Base-by-base conservation (phyloP, 352 stramenopile genomes). In the Globisporangium takayamanum region DNA sequence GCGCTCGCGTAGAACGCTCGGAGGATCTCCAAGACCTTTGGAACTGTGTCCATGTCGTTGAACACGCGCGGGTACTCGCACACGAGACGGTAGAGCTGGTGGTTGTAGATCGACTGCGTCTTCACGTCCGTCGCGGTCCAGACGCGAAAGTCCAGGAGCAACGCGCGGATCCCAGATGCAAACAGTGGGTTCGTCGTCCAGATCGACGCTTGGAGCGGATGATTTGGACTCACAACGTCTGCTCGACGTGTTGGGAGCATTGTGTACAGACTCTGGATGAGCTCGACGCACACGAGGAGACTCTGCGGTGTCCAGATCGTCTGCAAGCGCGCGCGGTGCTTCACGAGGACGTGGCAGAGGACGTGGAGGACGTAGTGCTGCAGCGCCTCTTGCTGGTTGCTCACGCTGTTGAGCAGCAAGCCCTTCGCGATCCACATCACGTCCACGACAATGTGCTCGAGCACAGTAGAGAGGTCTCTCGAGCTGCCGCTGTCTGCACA, bases 111-210 rank as follows among this genome's bases (percentile, higher is more conserved):
- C 5, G 81, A 91, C 61, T 92, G 84, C 1, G 78, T 86, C 60
- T 89, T 94, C 46, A 68, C 89, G 52, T 78, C 74, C 11, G 80
- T 69, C 25, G 63, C 59, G 12, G 69, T 70, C 84, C 84, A 94
- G 10, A 90, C 22, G 4, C 77, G 69, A 51, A 83, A 91, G 58
- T 94, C 77, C 22, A 94, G 65, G 18, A 94, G 53, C 48, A 88
- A 70, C 1, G 74, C 74, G 15, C 81, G 78, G 1, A 94, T 69
- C 7, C 68, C 82, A 25, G 75, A 80, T 5, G 80, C 80, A 57
- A 94, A 91, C 14, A 91, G 63, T 22, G 82, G 82, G 53, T 89
- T 88, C 41, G 71, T 87, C n/a, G 60, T 59, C 84, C 84, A 93
- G 25, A 89, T 71, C 0, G 76, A 89, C 14, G 60, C 69, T 55